Conservation (phyloP, 495 filamentous ascomycete species). For the Pyrenula massariospora region DNA sequence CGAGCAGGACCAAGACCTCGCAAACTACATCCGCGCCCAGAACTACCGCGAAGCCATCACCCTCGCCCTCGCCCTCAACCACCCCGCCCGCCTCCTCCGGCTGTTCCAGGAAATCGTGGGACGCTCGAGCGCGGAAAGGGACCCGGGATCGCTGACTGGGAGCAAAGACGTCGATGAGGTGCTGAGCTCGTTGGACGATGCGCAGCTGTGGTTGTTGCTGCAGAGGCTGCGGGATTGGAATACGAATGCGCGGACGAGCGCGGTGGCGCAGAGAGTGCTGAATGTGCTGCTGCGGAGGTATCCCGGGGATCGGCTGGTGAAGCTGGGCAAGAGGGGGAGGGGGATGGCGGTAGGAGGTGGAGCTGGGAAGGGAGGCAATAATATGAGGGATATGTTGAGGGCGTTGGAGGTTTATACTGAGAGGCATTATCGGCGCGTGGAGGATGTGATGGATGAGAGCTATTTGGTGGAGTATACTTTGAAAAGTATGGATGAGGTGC, state of each 20-base stretch:
- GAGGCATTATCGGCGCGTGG: conserved; percentile 75
- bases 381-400: conserved; percentile 70
- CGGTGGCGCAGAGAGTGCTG: conserved; percentile 77
- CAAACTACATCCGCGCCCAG: conserved; percentile 78
- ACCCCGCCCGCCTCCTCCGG: conserved; percentile 71
- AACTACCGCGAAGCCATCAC: conserved; percentile 88
- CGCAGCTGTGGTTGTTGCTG: conserved; percentile 71
- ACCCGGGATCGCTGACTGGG: conserved; percentile 48
- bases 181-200: conserved; percentile 61
- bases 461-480: conserved; percentile 89
- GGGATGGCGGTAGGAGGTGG: conserved; percentile 24
- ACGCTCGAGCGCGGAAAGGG: conserved; percentile 28
- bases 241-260: conserved; percentile 79
- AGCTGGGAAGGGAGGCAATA: conserved; percentile 39
- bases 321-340: conserved; percentile 37
- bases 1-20: conserved; percentile 83
- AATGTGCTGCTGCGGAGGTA: conserved; percentile 67
- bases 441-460: conserved; percentile 87
- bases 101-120: conserved; percentile 74
- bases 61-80: conserved; percentile 82
- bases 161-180: conserved; percentile 74
- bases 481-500: conserved; percentile 74
- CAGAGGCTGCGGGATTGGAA: conserved; percentile 87
- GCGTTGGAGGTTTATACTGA: conserved; percentile 81
- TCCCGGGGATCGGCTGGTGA: conserved; percentile 59